A percentile compares a stretch with the other conserved stretches of the same genome.
These are phyloP conservation scores for Saturnispora serradocipensis DNA, from an alignment of 805 yeast genomes.

Conservation along the genomic window DNA sequence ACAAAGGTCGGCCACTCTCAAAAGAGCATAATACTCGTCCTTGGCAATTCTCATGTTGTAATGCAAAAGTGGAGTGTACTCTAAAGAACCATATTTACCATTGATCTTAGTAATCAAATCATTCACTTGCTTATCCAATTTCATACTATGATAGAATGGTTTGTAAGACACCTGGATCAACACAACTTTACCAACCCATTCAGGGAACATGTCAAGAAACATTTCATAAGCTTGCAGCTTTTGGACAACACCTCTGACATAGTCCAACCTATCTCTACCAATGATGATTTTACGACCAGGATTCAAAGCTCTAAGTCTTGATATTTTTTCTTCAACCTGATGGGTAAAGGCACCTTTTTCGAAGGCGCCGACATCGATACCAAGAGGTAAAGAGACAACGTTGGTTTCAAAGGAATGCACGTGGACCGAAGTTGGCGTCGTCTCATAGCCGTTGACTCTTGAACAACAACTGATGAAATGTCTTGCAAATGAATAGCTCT, in stretches of 20 bases:
- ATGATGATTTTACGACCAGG: constrained; percentile 68
- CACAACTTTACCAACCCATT: constrained; percentile 75
- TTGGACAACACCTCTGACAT: constrained; percentile 89
- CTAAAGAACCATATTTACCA: constrained; percentile 72
- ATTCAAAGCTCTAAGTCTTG: constrained; percentile 54
- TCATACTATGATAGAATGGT: constrained; percentile 48
- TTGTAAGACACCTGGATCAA: constrained; percentile 89
- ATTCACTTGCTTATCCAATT: constrained; percentile 70
- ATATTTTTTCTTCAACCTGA: constrained; percentile 51
- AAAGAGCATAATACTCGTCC: constrained; percentile 80
- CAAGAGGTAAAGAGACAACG: constrained; percentile 76
- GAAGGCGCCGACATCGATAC: constrained; percentile 69
- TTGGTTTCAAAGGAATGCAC: constrained; percentile 73
- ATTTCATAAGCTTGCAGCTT: constrained; percentile 85
- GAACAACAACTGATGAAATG: constrained; percentile 90
- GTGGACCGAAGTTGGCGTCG: constrained; percentile 43
- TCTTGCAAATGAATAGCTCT: constrained; percentile 74
- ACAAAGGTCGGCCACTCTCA: constrained; percentile 85
- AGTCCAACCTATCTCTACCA: constrained; percentile 89
- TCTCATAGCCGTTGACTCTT: constrained; percentile 77
- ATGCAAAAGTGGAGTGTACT: constrained; percentile 83
- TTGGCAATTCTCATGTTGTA: constrained; percentile 83
- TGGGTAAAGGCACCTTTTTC: constrained; percentile 50
- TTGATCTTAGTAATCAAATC: constrained; percentile 80
- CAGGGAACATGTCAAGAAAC: constrained; percentile 84